Base-by-base conservation (phyloP, 352 stramenopile species). In the Phytophthora macrochlamydospora region DNA sequence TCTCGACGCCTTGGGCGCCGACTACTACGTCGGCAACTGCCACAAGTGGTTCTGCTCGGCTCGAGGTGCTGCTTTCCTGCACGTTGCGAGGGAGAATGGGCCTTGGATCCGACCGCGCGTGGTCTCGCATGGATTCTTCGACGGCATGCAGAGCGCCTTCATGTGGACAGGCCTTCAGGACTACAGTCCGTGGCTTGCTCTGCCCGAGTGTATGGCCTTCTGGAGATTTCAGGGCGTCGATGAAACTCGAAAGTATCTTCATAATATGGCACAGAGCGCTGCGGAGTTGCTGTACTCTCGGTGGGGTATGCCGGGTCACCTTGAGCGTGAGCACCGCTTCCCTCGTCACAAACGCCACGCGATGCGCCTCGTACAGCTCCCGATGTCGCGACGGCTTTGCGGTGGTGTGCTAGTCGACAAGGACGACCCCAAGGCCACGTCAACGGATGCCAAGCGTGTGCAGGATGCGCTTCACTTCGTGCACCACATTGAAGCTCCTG, bases 31-130 rank as follows among this genome's bases (percentile, higher is more conserved):
- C 2, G 87, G 87, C 32, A 98, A 98, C 76, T 97, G 89, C 68
- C 96, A 99, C 79, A 98, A 99, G 67, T 98, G 94, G 94, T 92
- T 98, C 38, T 94, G 89, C 30, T 91, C 92, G 13, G 84, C 93
- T 3, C 85, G 91, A 43, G 94, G 93, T 4, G 89, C 91, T 0
- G 96, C 87, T 0, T 89, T 98, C 62, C 62, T 98, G 43, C 92
- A 97, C 32, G 85, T 88, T 50, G 89, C 70, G 64, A 54, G 14
- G 28, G 44, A 59, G 2, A 24, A 65, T 14, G 59, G 59, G 7
- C 71, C 59, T 13, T 18, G 14, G 7, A 68, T 89, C 13, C 31
- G 67, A 2, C 94, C 94, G 7, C 89, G 88, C 5, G 81, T 98
- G 13, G 82, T 98, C n/a, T 98, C 91, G 5, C 94, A 98, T 62